Evolutionary conservation across 2,329 filamentous ascomycete species (phyloP).

Genomic region (Nemania bipapillata): DNA sequence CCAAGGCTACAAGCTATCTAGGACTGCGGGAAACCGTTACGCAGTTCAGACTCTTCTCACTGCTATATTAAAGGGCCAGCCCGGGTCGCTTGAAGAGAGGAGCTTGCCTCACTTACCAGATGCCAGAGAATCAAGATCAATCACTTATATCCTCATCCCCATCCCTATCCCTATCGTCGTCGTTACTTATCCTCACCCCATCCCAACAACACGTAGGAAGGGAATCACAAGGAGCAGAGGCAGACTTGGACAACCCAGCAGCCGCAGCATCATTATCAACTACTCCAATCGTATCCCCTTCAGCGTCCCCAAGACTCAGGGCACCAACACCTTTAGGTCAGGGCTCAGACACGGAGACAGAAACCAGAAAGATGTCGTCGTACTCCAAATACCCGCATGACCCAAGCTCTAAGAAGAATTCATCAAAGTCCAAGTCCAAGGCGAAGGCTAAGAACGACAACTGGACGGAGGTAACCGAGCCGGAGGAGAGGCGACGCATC

Average conservation of each 20-base stretch:
- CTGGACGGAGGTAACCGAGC: constrained; percentile 76
- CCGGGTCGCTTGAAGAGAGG: constrained; percentile 14
- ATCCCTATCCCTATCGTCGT: no score
- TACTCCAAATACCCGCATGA: constrained; percentile 54
- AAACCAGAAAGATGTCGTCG: constrained; percentile 41
- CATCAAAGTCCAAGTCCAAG: constrained; percentile 54
- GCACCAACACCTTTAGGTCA: not conserved
- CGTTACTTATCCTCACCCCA: not conserved
- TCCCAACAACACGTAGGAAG: not conserved
- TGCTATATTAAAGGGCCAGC: constrained; percentile 21
- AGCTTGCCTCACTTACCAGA: constrained; percentile 8
- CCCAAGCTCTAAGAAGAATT: constrained; percentile 49
- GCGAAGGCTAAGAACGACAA: constrained; percentile 62
- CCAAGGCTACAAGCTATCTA: constrained; percentile 31
- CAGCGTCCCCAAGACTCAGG: constrained; percentile 33
- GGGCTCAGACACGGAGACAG: constrained; percentile 32
- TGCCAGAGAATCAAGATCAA: constrained; percentile 31
- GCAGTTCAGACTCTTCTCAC: constrained; percentile 5
- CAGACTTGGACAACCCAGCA: not conserved
- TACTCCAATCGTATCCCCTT: constrained; percentile 35
- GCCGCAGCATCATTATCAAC: constrained; percentile 14
- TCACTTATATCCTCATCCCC: constrained; percentile 16
- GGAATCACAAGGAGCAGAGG: constrained; percentile 4
- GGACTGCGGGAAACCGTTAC: constrained; percentile 31
- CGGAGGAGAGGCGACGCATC: constrained; percentile 76